A percentile compares a stretch with the other conserved stretches of the same genome.
Conservation (phyloP, 2,329 filamentous ascomycete genomes). For the Alternaria alternata region DNA sequence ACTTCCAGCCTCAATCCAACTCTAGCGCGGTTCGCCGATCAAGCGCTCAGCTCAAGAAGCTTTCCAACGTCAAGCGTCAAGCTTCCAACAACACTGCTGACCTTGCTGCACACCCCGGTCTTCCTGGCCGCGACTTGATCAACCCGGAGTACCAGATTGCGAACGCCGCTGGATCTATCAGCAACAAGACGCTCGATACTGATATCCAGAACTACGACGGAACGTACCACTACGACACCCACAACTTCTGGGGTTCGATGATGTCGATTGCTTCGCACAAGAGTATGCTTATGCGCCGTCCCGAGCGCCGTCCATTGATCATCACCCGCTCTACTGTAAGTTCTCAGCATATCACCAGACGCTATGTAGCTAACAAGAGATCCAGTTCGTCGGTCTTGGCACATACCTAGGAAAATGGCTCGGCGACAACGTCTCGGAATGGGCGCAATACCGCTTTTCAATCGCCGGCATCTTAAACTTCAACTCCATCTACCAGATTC, state of each 20-base stretch:
- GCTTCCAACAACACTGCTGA: conserved; percentile 47
- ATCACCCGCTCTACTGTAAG: conserved; percentile 73
- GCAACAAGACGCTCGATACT: conserved; percentile 66
- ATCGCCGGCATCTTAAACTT: conserved; percentile 55
- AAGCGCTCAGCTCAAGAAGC: conserved; percentile 10
- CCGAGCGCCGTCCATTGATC: conserved; percentile 69
- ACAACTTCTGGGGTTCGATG: conserved; percentile 78
- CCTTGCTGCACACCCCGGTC: conserved; percentile 55
- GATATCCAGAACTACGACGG: conserved; percentile 73
- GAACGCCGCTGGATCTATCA: conserved; percentile 58
- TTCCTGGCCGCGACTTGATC: conserved; percentile 70
- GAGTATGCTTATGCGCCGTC: conserved; percentile 73
- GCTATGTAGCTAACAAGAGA: not conserved
- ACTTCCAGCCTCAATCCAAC: conserved; percentile 66
- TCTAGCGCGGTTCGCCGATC: conserved; percentile 21
- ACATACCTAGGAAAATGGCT: conserved; percentile 66
- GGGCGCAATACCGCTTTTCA: conserved; percentile 54
- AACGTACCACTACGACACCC: conserved; percentile 74
- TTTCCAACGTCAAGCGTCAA: conserved; percentile 14
- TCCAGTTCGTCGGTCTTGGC: conserved; percentile 72
- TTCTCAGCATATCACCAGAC: not conserved
- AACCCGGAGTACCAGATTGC: conserved; percentile 71
- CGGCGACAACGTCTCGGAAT: conserved; percentile 60
- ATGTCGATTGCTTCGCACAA: conserved; percentile 72
- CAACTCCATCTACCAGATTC: conserved; percentile 55